phyloP scores from a whole-genome alignment of 805 yeast genomes.

The Candida orba region DNA sequence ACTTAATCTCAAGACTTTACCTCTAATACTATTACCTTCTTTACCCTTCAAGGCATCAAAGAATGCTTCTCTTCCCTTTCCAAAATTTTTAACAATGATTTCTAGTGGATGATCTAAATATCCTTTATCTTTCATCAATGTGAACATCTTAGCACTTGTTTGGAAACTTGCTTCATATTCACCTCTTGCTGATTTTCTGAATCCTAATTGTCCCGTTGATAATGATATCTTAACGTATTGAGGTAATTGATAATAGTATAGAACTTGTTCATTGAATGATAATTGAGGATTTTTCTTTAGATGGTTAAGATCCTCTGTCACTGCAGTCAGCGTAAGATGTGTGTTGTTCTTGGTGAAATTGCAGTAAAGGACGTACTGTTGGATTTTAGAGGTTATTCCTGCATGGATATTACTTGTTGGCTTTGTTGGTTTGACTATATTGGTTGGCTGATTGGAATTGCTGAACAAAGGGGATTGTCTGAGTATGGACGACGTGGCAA shows the following conservation, averaged over 20 bases:
- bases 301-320: constrained; percentile 56
- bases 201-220: constrained; percentile 83
- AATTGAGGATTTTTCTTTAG: constrained; percentile 47
- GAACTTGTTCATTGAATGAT: constrained; percentile 60
- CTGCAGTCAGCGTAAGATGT: constrained; percentile 65
- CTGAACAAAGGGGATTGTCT: constrained; percentile 8
- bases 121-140: constrained; percentile 56
- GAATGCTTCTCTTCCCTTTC: constrained; percentile 87
- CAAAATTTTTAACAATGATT: constrained; percentile 71
- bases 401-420: background rate
- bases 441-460: constrained; percentile 1
- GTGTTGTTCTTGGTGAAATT: constrained; percentile 79
- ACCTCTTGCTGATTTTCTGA: constrained; percentile 82
- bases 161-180: constrained; percentile 93
- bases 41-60: constrained; percentile 78
- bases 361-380: constrained; percentile 70
- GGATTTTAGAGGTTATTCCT: constrained; percentile 26
- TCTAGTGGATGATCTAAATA: constrained; percentile 60
- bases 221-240: constrained; percentile 64
- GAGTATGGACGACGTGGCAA: constrained; percentile 3
- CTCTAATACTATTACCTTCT: constrained; percentile 70
- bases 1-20: constrained; percentile 59
- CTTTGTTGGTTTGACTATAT: constrained; percentile 5
- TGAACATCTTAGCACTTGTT: constrained; percentile 66
- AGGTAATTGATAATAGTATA: constrained; percentile 72